A percentile compares a stretch with the other conserved stretches of the same genome.
Conservation (phyloP, 1,284 basidiomycete species). For the Melampsora larici-populina region DNA sequence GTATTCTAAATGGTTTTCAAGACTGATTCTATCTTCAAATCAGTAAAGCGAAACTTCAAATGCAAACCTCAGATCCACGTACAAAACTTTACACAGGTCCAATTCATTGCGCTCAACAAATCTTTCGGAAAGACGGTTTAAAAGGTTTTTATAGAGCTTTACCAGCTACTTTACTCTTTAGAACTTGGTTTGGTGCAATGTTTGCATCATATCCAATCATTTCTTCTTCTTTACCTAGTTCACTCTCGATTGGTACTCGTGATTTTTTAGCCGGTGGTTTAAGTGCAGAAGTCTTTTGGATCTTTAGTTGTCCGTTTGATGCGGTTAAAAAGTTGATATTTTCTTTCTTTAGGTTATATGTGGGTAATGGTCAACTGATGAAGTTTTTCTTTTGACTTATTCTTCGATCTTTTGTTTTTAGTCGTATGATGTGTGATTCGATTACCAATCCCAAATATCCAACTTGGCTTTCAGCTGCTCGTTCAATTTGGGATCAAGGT, state of each 20-base stretch:
- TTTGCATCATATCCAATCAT: slow-evolving; percentile 46
- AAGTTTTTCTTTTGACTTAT: neutral
- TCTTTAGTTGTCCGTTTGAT: slow-evolving; percentile 70
- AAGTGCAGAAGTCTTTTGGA: slow-evolving; percentile 54
- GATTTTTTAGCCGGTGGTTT: slow-evolving; percentile 46
- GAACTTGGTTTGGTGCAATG: slow-evolving; percentile 53
- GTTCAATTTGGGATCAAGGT: slow-evolving; percentile 59
- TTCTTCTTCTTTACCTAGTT: neutral
- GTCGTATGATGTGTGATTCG: slow-evolving; percentile 56
- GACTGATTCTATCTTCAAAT: neutral
- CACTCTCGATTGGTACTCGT: neutral
- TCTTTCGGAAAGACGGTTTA: slow-evolving; percentile 50
- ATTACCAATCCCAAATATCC: slow-evolving; percentile 60
- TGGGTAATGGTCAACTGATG: no score
- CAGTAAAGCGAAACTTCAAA: slow-evolving; percentile 67
- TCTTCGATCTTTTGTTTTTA: slow-evolving; percentile 34
- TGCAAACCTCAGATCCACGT: slow-evolving; percentile 64
- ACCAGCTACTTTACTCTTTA: slow-evolving; percentile 54
- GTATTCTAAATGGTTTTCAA: neutral
- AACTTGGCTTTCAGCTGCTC: slow-evolving; percentile 59
- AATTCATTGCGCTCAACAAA: slow-evolving; percentile 53
- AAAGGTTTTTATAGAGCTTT: slow-evolving; percentile 53
- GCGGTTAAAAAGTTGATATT: slow-evolving; percentile 68
- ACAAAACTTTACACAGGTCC: slow-evolving; percentile 51
- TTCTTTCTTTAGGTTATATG: slow-evolving; percentile 34